Evolutionary conservation across 805 yeast genomes (phyloP).

Genomic region (Candida morakotiae): DNA sequence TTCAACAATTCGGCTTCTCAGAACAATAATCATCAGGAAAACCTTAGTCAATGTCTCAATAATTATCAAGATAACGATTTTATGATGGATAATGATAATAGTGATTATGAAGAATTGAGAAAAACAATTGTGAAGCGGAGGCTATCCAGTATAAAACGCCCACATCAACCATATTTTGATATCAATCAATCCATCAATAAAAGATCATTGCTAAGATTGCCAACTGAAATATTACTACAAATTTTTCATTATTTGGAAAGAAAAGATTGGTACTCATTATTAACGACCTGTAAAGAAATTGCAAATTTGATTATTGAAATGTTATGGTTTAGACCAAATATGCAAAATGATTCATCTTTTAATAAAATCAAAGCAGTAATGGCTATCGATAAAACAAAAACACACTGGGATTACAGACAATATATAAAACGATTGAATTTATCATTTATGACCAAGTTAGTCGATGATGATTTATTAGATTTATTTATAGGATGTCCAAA

Average conservation of each 20-base stretch:
- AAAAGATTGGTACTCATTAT: slow-evolving; percentile 55
- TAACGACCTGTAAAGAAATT: slow-evolving; percentile 79
- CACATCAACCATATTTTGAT: slow-evolving; percentile 2
- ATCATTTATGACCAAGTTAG: slow-evolving; percentile 63
- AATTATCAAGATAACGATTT: slow-evolving; percentile 14
- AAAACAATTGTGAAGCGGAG: slow-evolving; percentile 28
- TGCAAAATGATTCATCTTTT: slow-evolving; percentile 49
- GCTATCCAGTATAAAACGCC: slow-evolving; percentile 13
- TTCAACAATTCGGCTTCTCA: neutral
- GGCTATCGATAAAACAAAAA: slow-evolving; percentile 40
- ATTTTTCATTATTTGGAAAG: slow-evolving; percentile 63
- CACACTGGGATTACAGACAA: slow-evolving; percentile 63
- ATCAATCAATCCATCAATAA: slow-evolving; percentile 9
- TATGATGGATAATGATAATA: slow-evolving; percentile 29
- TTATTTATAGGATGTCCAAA: slow-evolving; percentile 66
- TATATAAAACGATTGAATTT: slow-evolving; percentile 78
- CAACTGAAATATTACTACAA: slow-evolving; percentile 60
- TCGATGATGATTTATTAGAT: slow-evolving; percentile 60
- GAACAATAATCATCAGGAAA: neutral
- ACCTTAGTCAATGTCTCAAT: neutral
- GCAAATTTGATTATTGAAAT: slow-evolving; percentile 72
- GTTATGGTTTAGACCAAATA: slow-evolving; percentile 83
- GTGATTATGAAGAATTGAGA: slow-evolving; percentile 31
- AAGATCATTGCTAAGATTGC: slow-evolving; percentile 42
- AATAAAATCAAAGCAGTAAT: slow-evolving; percentile 54